Conservation (phyloP, 208 protist genomes). For the Trichomonas gallinae region DNA sequence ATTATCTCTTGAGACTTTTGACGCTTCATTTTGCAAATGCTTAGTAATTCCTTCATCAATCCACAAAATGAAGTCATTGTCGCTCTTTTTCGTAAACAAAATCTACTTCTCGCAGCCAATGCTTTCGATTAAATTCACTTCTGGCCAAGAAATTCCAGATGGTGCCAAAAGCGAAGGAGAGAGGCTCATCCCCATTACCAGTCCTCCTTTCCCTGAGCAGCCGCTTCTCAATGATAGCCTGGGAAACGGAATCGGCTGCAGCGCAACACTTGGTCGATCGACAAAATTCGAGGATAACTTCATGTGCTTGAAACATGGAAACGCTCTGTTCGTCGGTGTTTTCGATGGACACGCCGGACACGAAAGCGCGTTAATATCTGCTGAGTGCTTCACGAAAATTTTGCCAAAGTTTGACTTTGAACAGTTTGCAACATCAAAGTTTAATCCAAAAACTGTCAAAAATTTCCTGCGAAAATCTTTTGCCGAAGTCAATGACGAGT, state of each 20-base stretch:
- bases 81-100: background rate
- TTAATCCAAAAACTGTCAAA: background rate
- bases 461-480: background rate
- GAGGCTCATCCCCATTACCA: background rate
- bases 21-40: background rate
- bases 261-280: background rate
- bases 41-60: background rate
- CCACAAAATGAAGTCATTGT: background rate
- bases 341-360: slow-evolving; percentile 6
- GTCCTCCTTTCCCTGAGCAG: background rate
- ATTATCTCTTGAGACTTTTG: background rate
- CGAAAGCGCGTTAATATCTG: background rate
- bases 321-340: background rate
- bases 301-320: background rate
- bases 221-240: background rate
- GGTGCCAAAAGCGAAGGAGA: background rate
- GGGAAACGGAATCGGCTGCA: background rate
- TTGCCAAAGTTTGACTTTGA: background rate
- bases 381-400: background rate
- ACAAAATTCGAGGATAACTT: slow-evolving; percentile 20
- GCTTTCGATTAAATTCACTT: background rate
- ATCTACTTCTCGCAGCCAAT: background rate
- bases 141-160: background rate
- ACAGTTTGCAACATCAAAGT: background rate
- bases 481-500: background rate